A percentile compares a stretch with the other conserved stretches of the same genome.
Evolutionary conservation across 768 basidiomycete genomes (phyloP).

Genomic region (Mycena epipterygia): DNA sequence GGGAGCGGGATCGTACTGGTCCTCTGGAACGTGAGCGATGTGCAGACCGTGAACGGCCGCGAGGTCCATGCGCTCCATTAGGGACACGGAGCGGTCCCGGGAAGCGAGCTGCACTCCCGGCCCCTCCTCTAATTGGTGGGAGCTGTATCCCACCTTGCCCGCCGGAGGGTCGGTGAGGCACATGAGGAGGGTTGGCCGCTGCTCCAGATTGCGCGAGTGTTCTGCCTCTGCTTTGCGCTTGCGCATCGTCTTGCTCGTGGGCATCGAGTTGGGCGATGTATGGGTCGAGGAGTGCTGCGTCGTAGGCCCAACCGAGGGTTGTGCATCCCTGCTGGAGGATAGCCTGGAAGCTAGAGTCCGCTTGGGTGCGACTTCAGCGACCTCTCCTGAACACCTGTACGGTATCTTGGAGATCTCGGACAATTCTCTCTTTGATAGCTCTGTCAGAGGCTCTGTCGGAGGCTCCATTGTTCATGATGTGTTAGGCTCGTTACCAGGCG

Average conservation of each 20-base stretch:
- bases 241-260: not conserved
- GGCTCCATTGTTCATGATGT: too few species aligned
- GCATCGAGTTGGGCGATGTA: not conserved
- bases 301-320: not conserved
- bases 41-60: not conserved
- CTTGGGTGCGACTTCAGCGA: too few species aligned
- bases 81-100: not conserved
- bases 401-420: too few species aligned
- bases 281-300: not conserved
- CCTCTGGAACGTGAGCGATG: not conserved
- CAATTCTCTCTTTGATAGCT: too few species aligned
- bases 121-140: not conserved
- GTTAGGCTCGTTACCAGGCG: too few species aligned
- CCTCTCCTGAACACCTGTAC: too few species aligned
- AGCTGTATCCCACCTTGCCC: not conserved
- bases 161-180: not conserved
- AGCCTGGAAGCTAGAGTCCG: not conserved
- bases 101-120: too few species aligned
- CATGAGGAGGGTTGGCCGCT: not conserved
- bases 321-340: not conserved
- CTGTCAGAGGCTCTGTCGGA: too few species aligned
- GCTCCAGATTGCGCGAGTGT: not conserved
- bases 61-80: too few species aligned
- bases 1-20: not conserved
- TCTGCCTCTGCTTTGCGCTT: conserved; percentile 3